Percentiles rank a stretch among this genome's conserved stretches.
Conservation (phyloP, 306 rosid species). For the Prunus mume region DNA sequence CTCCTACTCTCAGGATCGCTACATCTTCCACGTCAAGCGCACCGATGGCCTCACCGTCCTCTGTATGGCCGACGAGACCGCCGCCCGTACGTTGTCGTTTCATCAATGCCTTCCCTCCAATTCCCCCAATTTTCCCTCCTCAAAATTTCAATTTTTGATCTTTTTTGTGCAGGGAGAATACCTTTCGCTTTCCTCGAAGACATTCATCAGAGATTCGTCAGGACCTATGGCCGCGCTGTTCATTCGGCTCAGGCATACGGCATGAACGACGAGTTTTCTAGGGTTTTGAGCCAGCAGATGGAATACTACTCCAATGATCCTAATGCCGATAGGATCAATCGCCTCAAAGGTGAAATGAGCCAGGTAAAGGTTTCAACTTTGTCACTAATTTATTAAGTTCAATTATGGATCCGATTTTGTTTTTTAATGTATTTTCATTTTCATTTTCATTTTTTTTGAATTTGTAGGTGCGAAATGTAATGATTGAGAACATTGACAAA, state of each 20-base stretch:
- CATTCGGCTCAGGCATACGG: slow-evolving; percentile 81
- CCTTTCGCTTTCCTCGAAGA: slow-evolving; percentile 96
- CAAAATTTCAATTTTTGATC: too few species aligned
- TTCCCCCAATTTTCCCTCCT: neutral
- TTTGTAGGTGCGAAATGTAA: slow-evolving; percentile 76
- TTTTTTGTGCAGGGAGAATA: slow-evolving; percentile 58
- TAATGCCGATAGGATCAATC: slow-evolving; percentile 91
- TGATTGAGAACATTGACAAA: slow-evolving; percentile 97
- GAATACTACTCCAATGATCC: slow-evolving; percentile 91
- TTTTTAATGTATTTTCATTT: neutral
- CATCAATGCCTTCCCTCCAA: neutral
- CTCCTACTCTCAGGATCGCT: slow-evolving; percentile 94
- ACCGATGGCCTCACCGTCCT: slow-evolving; percentile 99
- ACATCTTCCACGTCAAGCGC: slow-evolving; percentile 85
- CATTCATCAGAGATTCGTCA: slow-evolving; percentile 84
- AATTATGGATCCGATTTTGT: neutral
- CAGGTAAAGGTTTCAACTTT: slow-evolving; percentile 51
- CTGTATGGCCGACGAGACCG: slow-evolving; percentile 94
- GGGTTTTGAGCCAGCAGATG: slow-evolving; percentile 89
- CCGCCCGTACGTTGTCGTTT: slow-evolving; percentile 57
- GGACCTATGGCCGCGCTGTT: slow-evolving; percentile 88
- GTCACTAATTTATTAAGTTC: neutral
- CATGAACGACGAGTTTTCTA: slow-evolving; percentile 93
- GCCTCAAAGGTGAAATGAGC: slow-evolving; percentile 96
- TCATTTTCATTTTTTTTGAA: neutral